Conservation (phyloP, 352 stramenopile genomes). For the Phytopythium sindhum region DNA sequence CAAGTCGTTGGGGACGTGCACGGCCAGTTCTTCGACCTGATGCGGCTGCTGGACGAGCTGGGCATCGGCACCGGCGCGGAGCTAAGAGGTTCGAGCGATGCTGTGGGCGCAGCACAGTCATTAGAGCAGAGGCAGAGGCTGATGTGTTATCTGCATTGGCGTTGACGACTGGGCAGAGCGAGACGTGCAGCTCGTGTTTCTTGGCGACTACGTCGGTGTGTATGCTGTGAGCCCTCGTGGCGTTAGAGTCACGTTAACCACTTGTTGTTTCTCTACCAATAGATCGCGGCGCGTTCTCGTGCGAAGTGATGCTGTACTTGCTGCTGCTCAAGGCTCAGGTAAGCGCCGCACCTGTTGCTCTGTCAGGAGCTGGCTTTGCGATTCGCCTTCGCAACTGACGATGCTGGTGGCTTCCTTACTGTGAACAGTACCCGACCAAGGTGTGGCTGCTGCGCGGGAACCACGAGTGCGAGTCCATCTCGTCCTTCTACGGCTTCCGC, state of each 20-base stretch:
- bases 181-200: conserved; percentile 62
- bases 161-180: conserved; percentile 13
- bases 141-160: background rate
- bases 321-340: conserved; percentile 64
- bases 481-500: conserved; percentile 83
- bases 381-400: conserved; percentile 18
- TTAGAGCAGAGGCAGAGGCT: background rate
- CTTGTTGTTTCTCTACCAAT: background rate
- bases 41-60: conserved; percentile 54
- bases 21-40: conserved; percentile 78
- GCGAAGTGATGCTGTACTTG: conserved; percentile 79
- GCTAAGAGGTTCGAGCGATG: background rate
- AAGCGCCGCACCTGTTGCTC: conserved; percentile 4
- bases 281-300: conserved; percentile 78
- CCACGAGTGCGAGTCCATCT: conserved; percentile 85
- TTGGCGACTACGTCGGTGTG: conserved; percentile 74
- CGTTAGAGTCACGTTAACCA: background rate
- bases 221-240: background rate
- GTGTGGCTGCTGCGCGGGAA: conserved; percentile 75
- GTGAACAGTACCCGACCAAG: conserved; percentile 26
- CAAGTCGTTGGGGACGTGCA: conserved; percentile 81
- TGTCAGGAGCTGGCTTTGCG: background rate
- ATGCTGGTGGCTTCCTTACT: background rate
- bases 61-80: conserved; percentile 14
- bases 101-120: background rate